phyloP scores from a whole-genome alignment of 2,329 filamentous ascomycete species.

The Colletotrichum cordylinicola region DNA sequence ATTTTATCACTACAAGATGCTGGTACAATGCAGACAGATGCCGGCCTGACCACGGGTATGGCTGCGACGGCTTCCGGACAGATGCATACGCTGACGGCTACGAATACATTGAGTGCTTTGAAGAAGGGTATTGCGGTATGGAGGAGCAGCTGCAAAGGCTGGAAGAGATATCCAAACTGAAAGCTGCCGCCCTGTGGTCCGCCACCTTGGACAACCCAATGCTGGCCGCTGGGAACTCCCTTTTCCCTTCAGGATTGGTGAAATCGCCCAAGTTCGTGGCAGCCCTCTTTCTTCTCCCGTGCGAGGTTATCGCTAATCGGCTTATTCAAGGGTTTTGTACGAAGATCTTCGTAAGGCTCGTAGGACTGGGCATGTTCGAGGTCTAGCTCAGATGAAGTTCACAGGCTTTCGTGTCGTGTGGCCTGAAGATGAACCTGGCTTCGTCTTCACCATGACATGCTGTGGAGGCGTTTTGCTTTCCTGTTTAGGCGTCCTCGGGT shows the following conservation, averaged over 20 bases:
- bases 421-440: neutral
- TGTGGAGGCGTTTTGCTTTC: neutral
- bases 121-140: neutral
- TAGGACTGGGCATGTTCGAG: neutral
- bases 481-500: neutral
- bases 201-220: neutral
- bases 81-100: fast-evolving
- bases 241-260: fast-evolving
- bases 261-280: neutral
- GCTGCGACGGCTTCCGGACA: too few relatives aligned
- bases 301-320: too few relatives aligned
- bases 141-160: fast-evolving
- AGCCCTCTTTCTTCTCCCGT: too few relatives aligned
- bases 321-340: fast-evolving
- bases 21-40: too few relatives aligned
- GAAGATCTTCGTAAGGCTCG: too few relatives aligned
- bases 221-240: fast-evolving
- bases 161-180: neutral
- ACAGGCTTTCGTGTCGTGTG: neutral
- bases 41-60: too few relatives aligned
- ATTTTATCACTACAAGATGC: too few relatives aligned
- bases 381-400: neutral
- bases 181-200: neutral
- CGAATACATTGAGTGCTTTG: too few relatives aligned
- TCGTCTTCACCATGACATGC: neutral